Evolutionary conservation across 805 yeast species (phyloP).

Genomic region (Peterozyma xylosa): DNA sequence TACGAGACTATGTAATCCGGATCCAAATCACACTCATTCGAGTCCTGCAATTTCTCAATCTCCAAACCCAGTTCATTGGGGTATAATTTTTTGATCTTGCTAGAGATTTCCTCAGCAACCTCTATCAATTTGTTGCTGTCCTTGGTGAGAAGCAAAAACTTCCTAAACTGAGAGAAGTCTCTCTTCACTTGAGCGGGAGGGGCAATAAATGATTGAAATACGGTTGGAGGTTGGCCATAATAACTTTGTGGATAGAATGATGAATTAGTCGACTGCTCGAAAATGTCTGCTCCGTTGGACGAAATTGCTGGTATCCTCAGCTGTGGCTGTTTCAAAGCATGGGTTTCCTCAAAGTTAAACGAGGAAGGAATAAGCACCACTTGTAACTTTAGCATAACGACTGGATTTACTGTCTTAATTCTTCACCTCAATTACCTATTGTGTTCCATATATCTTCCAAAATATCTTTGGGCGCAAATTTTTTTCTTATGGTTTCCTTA

Average conservation of each 20-base stretch:
- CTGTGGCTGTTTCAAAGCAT: conserved; percentile 12
- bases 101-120: conserved; percentile 46
- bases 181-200: not conserved
- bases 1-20: conserved; percentile 65
- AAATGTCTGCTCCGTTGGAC: conserved; percentile 6
- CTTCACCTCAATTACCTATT: too few species aligned
- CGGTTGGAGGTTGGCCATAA: conserved; percentile 6
- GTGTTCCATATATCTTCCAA: too few species aligned
- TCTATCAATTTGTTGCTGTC: conserved; percentile 36
- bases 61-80: conserved; percentile 47
- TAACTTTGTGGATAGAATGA: conserved; percentile 1
- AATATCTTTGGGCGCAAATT: too few species aligned
- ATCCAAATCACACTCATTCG: conserved; percentile 65
- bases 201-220: not conserved
- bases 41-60: conserved; percentile 60
- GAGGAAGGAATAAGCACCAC: conserved; percentile 33
- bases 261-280: not conserved
- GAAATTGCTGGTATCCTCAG: conserved; percentile 18
- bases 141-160: conserved; percentile 60
- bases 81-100: conserved; percentile 53
- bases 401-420: too few species aligned
- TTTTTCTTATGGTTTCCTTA: too few species aligned
- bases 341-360: conserved; percentile 9
- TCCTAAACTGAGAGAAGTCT: conserved; percentile 22
- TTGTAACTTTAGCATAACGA: conserved; percentile 32